Evolutionary conservation across 176 grass and related monocot species (phyloP), one percentile per base, ranked within the genome.

Genomic region (Eragrostis curvula): DNA sequence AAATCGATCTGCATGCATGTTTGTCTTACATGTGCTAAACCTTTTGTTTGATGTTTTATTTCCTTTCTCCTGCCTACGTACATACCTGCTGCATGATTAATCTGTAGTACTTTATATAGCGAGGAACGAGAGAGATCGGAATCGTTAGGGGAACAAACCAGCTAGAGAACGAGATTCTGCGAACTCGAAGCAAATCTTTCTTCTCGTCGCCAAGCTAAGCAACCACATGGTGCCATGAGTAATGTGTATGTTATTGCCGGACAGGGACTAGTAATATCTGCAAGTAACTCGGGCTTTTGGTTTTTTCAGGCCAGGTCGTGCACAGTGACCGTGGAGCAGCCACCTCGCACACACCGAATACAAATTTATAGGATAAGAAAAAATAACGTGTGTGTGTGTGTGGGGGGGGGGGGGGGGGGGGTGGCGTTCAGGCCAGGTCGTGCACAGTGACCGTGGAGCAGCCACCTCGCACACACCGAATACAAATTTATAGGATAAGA

Each of bases 181-280:
- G 14, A 47, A 61, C 42, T 25, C 9, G 5, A 49, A 20, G 27
- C 53, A 59, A 62, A 71, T 78, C 43, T 78, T 39, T 41, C 55
- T 9, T 57, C 27, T 70, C 74, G 28, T 70, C 66, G 9, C 45
- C 83, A 28, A 60, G 40, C 27, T 44, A 27, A 49, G 65, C 65
- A 18, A 60, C 73, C 82, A 78, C 83, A 85, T 63, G 74, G 50
- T 23, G 58, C 27, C 25, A 29, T 7, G 2, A 64, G 3, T 64
- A 85, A 71, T 63, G 9, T 72, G 44, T 30, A 24, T 6, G 27
- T 61, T 78, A 36, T 36, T 36, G 32, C 32, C 32, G 32, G 32
- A 36, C 32, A 4, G 32, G 32, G 32, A 36, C 32, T 36, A 36
- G 32, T 36, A 36, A 2, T 36, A 0, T 12, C 10, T 17, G 9